Percentiles rank a stretch among this genome's conserved stretches.
These are phyloP conservation scores for Apium graveolens DNA, from an alignment of 129 eudicot species.

Conservation along the genomic window DNA sequence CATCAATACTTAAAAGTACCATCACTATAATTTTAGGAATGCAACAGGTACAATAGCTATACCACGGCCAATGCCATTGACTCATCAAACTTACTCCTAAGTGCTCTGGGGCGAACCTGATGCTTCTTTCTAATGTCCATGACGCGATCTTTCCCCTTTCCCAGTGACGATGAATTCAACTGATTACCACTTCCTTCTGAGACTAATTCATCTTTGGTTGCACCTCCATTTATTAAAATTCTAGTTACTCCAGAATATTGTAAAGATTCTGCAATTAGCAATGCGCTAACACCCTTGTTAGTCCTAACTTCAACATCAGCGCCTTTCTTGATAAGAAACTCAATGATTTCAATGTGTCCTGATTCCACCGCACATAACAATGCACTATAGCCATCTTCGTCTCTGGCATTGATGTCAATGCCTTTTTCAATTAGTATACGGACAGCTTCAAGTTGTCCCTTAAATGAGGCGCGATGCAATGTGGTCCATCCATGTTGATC, in stretches of 20 bases:
- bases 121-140: slow-evolving; percentile 32
- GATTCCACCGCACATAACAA: slow-evolving; percentile 60
- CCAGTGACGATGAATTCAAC: slow-evolving; percentile 13
- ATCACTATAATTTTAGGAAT: neutral
- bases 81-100: slow-evolving; percentile 34
- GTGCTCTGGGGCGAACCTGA: slow-evolving; percentile 19
- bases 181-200: slow-evolving; percentile 4
- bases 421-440: slow-evolving; percentile 48
- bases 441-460: slow-evolving; percentile 42
- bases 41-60: slow-evolving; percentile 4
- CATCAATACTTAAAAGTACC: neutral
- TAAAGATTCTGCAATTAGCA: slow-evolving; percentile 64
- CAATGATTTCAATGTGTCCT: slow-evolving; percentile 56
- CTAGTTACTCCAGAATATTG: slow-evolving; percentile 55
- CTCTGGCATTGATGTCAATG: slow-evolving; percentile 38
- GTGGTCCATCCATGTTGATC: slow-evolving; percentile 79
- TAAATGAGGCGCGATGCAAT: slow-evolving; percentile 59
- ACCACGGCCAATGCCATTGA: slow-evolving; percentile 32
- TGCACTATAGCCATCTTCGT: slow-evolving; percentile 62
- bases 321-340: slow-evolving; percentile 59
- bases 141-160: slow-evolving; percentile 25
- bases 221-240: slow-evolving; percentile 43
- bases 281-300: slow-evolving; percentile 59
- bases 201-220: slow-evolving; percentile 24
- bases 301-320: slow-evolving; percentile 66